Percentiles rank a stretch among this genome's conserved stretches.
phyloP scores from a whole-genome alignment of 208 protist genomes.

The Leishmania mexicana region DNA sequence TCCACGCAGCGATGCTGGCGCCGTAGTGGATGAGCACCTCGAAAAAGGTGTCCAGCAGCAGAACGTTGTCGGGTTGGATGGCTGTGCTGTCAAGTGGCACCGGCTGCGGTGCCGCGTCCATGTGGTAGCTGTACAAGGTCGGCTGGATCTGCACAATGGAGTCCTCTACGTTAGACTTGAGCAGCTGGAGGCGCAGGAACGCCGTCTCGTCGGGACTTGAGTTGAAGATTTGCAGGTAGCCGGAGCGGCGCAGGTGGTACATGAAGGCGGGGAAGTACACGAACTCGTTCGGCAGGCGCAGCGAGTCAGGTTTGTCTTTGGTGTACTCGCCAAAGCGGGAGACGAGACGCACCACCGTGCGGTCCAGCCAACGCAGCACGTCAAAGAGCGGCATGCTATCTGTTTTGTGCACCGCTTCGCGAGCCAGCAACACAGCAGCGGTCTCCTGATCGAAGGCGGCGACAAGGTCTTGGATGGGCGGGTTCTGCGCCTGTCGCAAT shows the following conservation, averaged over 20 bases:
- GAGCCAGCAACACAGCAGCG: conserved; percentile 97
- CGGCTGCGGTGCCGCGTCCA: conserved; percentile 88
- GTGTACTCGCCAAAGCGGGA: conserved; percentile 94
- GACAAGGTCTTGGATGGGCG: conserved; percentile 66
- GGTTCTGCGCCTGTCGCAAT: conserved; percentile 49
- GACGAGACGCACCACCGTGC: conserved; percentile 98
- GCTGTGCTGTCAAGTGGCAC: conserved; percentile 93
- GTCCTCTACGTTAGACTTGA: conserved; percentile 94
- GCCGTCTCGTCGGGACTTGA: conserved; percentile 98
- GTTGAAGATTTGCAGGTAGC: conserved; percentile 98
- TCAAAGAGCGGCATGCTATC: conserved; percentile 96
- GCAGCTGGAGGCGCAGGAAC: conserved; percentile 96
- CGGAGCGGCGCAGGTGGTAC: conserved; percentile 98
- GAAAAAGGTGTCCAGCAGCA: conserved; percentile 99
- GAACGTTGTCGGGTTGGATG: conserved; percentile 93
- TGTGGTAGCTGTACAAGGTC: conserved; percentile 96
- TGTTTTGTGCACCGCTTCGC: conserved; percentile 96
- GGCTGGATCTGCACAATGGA: conserved; percentile 99
- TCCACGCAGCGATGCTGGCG: conserved; percentile 95
- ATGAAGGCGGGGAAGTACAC: conserved; percentile 99
- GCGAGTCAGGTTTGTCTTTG: conserved; percentile 91
- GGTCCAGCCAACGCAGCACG: conserved; percentile 99
- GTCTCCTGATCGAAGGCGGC: conserved; percentile 98
- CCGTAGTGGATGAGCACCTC: conserved; percentile 98
- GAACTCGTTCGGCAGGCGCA: conserved; percentile 93